These are phyloP conservation scores for Candida sanyiensis DNA, from an alignment of 805 yeast species.

Conservation along the genomic window DNA sequence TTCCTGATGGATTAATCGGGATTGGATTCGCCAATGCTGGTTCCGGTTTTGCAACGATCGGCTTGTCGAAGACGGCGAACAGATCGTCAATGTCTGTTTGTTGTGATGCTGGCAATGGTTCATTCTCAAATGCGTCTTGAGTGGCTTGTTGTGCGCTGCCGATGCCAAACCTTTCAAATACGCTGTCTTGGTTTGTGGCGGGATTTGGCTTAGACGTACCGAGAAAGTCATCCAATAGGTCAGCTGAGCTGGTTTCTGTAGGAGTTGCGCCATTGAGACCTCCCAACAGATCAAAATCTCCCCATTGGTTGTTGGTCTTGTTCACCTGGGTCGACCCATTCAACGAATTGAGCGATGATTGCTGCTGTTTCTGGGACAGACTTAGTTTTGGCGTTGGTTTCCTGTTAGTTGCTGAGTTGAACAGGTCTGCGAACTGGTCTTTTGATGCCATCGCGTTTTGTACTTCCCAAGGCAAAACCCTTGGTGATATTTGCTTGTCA, in stretches of 20 bases:
- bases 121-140: too few relatives aligned
- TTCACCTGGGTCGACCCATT: background rate
- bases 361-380: constrained; percentile 31
- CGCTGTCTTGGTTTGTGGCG: constrained; percentile 7
- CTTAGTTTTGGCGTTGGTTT: constrained; percentile 26
- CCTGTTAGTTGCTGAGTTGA: constrained; percentile 21
- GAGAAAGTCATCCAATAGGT: too few relatives aligned
- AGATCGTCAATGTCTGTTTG: constrained; percentile 25
- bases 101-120: too few relatives aligned
- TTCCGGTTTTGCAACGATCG: constrained; percentile 10
- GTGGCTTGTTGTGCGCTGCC: too few relatives aligned
- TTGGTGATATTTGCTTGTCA: too few relatives aligned
- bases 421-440: constrained; percentile 27
- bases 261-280: constrained; percentile 6
- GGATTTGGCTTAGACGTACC: too few relatives aligned
- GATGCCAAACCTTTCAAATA: constrained; percentile 18
- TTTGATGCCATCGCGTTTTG: constrained; percentile 8
- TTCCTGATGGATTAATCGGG: constrained; percentile 5
- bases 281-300: constrained; percentile 34
- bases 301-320: constrained; percentile 25
- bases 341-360: constrained; percentile 9
- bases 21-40: constrained; percentile 4
- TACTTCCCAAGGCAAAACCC: background rate
- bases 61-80: constrained; percentile 28
- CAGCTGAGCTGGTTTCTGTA: background rate